Base-by-base conservation (phyloP, 305 asterid species). In the Ilex paraguariensis region DNA sequence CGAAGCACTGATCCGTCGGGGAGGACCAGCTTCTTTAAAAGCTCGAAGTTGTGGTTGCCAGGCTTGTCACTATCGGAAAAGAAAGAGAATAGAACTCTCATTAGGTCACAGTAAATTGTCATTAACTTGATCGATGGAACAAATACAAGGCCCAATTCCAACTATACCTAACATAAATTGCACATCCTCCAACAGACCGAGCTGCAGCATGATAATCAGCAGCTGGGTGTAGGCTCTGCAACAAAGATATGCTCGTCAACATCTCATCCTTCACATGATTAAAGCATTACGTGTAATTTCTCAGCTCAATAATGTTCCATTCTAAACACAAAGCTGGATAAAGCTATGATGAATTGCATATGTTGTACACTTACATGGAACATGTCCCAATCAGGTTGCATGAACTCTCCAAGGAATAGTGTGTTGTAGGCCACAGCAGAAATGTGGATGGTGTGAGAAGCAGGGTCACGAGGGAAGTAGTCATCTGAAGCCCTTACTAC, bases 381-480 rank as follows among this genome's bases (percentile, higher is more conserved):
- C 99, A 93, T 93, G 76, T 93, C 99, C 99, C 97, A 93, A 69
- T 93, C 99, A 11, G 97, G 90, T 66, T 90, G 96, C 96, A 87
- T 87, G 54, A 90, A 90, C 57, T 93, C 99, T 62, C 99, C 99
- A 66, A 93, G 77, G 77, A 93, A 93, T 1, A 93, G 55, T 0
- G 97, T 81, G 69, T 93, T 93, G 69, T 93, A 93, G 48, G 97
- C 96, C 30, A 93, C 99, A 0, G 96, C 83, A 4, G 97, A 84
- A 52, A 93, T 90, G 59, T 93, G 99, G 61, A 93, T 84, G 62
- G 97, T 85, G 66, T 90, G 97, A 66, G 81, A 85, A 16, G 77
- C 81, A 59, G 89, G 96, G 57, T 85, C 89, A 60, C 77, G 73
- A 3, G 96, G 96, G 86, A 79, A 87, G 61, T 80, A 90, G 72